A percentile compares a stretch with the other conserved stretches of the same genome.
Evolutionary conservation across 805 yeast genomes (phyloP).

Genomic region (Kodamaea sagamina): DNA sequence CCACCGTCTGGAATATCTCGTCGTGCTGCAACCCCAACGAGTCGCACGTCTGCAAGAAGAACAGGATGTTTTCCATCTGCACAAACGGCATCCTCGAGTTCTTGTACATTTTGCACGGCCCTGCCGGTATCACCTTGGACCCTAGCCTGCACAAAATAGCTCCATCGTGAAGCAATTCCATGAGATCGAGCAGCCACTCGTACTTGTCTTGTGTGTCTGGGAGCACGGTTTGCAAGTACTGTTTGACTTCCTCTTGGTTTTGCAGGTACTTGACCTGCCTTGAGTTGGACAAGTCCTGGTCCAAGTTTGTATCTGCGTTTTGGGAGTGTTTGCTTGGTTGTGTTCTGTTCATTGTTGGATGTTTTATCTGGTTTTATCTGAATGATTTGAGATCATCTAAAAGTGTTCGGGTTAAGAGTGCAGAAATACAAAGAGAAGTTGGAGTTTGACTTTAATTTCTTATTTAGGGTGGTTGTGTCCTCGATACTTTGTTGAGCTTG

Average conservation of each 20-base stretch:
- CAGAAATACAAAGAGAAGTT: too few relatives aligned
- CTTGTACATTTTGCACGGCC: conserved; percentile 49
- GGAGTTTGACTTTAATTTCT: not conserved
- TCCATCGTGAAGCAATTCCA: conserved; percentile 65
- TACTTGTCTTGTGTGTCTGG: conserved; percentile 14
- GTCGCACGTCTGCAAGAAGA: conserved; percentile 64
- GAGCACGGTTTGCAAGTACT: conserved; percentile 53
- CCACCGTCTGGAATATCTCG: conserved; percentile 78
- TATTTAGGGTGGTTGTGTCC: too few relatives aligned
- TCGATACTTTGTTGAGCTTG: too few relatives aligned
- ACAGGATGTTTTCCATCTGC: conserved; percentile 83
- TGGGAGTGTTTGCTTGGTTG: conserved; percentile 8
- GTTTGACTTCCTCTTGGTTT: conserved; percentile 42
- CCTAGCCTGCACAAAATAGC: conserved; percentile 39
- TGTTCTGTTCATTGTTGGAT: conserved; percentile 11
- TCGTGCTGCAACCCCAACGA: conserved; percentile 73
- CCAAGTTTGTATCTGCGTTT: conserved; percentile 49
- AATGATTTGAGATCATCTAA: not conserved
- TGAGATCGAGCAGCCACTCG: conserved; percentile 38
- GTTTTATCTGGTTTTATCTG: not conserved
- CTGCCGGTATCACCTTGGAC: conserved; percentile 17
- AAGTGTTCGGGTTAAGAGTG: too few relatives aligned
- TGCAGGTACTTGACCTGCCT: conserved; percentile 54
- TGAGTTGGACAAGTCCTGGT: conserved; percentile 56
- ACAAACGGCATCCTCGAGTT: conserved; percentile 69